Evolutionary conservation across 2,329 filamentous ascomycete species (phyloP).

Genomic region (Botrytis aclada): DNA sequence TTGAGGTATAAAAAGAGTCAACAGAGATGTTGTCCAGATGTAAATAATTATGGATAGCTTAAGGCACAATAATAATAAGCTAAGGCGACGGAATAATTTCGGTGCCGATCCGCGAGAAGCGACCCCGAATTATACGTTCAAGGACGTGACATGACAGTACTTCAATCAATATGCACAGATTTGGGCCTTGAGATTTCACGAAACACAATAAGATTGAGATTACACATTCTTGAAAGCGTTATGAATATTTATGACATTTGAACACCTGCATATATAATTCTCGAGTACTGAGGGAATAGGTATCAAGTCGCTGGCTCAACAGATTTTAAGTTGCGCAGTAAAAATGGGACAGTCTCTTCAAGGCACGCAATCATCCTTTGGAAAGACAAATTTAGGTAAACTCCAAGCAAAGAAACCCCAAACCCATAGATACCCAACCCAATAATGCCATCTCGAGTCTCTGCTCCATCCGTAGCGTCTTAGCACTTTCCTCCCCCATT

Average conservation of each 20-base stretch:
- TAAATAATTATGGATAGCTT: conserved; percentile 6
- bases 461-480: not conserved
- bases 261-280: not conserved
- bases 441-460: conserved; percentile 2
- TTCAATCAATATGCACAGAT: not conserved
- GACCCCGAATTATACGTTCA: not conserved
- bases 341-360: not conserved
- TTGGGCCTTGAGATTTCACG: not conserved
- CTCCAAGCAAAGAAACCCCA: conserved; percentile 11
- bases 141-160: not conserved
- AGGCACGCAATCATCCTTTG: conserved; percentile 2
- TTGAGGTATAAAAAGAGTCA: not conserved
- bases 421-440: conserved; percentile 10
- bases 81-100: not conserved
- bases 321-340: not conserved
- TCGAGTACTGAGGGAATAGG: not conserved
- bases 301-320: not conserved
- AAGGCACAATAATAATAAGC: not conserved
- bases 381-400: conserved; percentile 1
- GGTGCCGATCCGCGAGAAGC: not conserved
- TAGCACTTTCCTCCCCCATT: not conserved
- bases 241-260: too few species aligned
- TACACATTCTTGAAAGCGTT: not conserved
- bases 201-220: not conserved
- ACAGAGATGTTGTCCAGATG: conserved; percentile 1